phyloP scores from a whole-genome alignment of 2,329 filamentous ascomycete species.

The Herpotrichia juniperi region DNA sequence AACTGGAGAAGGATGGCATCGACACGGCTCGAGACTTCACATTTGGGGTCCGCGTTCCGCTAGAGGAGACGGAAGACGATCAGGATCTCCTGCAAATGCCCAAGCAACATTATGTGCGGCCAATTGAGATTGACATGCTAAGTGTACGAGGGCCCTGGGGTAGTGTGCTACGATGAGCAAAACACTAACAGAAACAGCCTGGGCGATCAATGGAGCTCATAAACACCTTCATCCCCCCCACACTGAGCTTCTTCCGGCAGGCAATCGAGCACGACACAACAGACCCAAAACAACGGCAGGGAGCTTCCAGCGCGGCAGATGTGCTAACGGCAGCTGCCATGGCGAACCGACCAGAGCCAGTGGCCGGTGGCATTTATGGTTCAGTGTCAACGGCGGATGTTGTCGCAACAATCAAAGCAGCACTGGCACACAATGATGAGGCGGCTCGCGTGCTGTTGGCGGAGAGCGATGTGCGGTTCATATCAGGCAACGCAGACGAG shows the following conservation, averaged over 20 bases:
- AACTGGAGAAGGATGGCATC: slow-evolving; percentile 52
- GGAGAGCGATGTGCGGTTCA: slow-evolving; percentile 58
- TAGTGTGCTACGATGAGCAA: neutral
- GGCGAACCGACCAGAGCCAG: slow-evolving; percentile 31
- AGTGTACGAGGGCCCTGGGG: slow-evolving; percentile 36
- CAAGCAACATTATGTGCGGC: slow-evolving; percentile 38
- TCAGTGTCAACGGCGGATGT: slow-evolving; percentile 62
- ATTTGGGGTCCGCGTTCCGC: slow-evolving; percentile 45
- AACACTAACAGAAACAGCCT: slow-evolving; percentile 40
- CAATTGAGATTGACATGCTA: slow-evolving; percentile 48
- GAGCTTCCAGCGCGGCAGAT: slow-evolving; percentile 43
- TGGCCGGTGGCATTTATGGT: slow-evolving; percentile 54
- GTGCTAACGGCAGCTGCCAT: slow-evolving; percentile 43
- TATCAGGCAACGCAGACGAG: slow-evolving; percentile 43
- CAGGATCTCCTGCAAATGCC: slow-evolving; percentile 17
- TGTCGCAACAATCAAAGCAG: slow-evolving; percentile 53
- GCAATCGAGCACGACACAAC: slow-evolving; percentile 46
- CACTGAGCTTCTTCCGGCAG: slow-evolving; percentile 56
- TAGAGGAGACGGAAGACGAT: slow-evolving; percentile 34
- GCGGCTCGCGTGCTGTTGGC: slow-evolving; percentile 56
- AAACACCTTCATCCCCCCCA: slow-evolving; percentile 53
- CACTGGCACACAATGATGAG: slow-evolving; percentile 58
- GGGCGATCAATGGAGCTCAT: slow-evolving; percentile 54
- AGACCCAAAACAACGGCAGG: slow-evolving; percentile 34
- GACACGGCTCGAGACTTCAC: slow-evolving; percentile 54